phyloP scores from a whole-genome alignment of 352 stramenopile species.

The Thalassiosira delicatula region DNA sequence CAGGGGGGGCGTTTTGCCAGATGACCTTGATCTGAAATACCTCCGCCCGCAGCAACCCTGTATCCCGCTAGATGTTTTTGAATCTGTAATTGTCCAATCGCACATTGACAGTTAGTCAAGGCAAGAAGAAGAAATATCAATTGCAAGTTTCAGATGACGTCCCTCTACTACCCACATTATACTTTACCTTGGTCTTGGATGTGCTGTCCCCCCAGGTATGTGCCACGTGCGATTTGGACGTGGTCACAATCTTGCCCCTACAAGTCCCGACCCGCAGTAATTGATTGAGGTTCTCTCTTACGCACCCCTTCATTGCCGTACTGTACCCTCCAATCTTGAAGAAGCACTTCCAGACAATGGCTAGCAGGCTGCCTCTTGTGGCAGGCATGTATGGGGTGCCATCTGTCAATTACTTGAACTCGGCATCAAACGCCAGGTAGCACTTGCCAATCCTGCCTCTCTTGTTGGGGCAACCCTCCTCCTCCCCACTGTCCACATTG shows the following conservation, averaged over 20 bases:
- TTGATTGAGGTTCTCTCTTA: constrained; percentile 61
- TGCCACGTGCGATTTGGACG: constrained; percentile 48
- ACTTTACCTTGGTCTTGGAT: constrained; percentile 53
- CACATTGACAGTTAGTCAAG: too few relatives aligned
- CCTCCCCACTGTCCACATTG: constrained; percentile 55
- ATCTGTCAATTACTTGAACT: constrained; percentile 60
- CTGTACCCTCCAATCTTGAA: constrained; percentile 63
- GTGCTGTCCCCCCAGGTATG: constrained; percentile 55
- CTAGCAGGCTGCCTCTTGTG: constrained; percentile 52
- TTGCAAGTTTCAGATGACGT: too few relatives aligned
- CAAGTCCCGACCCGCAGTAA: constrained; percentile 55
- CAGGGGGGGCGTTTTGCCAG: too few relatives aligned
- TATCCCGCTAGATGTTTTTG: too few relatives aligned
- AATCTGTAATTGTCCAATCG: too few relatives aligned
- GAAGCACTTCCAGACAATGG: constrained; percentile 60
- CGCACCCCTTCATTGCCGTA: constrained; percentile 54
- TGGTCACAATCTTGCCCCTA: constrained; percentile 53
- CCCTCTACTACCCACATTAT: too few relatives aligned
- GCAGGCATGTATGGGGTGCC: constrained; percentile 58
- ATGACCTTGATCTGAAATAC: too few relatives aligned
- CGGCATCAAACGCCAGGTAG: constrained; percentile 59
- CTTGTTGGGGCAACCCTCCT: constrained; percentile 28
- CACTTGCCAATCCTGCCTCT: constrained; percentile 58
- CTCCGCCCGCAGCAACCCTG: too few relatives aligned
- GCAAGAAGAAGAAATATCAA: too few relatives aligned